Evolutionary conservation across 179 eudicot genomes (phyloP), one percentile per base, ranked within the genome.

Genomic region (Gypsophila paniculata): DNA sequence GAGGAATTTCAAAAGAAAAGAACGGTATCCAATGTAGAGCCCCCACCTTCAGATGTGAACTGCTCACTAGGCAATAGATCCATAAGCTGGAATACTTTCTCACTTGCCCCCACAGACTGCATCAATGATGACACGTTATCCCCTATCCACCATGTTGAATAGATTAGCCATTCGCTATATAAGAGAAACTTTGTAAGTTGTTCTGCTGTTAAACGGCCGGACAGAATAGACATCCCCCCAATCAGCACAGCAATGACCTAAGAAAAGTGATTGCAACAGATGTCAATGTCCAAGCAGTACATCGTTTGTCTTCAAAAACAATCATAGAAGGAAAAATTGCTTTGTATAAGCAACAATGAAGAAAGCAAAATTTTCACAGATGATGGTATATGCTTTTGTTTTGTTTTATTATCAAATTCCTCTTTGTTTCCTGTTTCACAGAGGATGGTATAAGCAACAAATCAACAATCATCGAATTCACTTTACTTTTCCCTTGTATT

Each of bases 41-140:
- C 32, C 13, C n/a, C 64, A 84, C 99, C 99, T 88, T 81, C 85
- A 46, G 89, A 81, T 61, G 49, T 85, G 83, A 95, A 92, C 81
- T 91, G 97, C 44, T 81, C 77, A 78, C 96, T 86, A 68, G 93
- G 96, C 51, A 79, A 58, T 68, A 86, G 89, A 85, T 95, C 99
- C 88, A 95, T 91, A 80, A 95, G 65, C 75, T 86, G 96, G 78
- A 95, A 95, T 75, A 95, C 99, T 79, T 95, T 90, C 83, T 95
- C 99, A 84, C 99, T 95, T 72, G 99, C 99, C 75, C 99, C 99
- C 69, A 95, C 89, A 68, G 99, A 95, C 75, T 95, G 99, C 97
- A 92, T 95, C 82, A 95, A 78, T 29, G 91, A 84, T 69, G 99
- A 91, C 21, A 90, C 85, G 81, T 87, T 87, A 78, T 95, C 99